These are phyloP conservation scores for Anastatica hierochuntica DNA, from an alignment of 345 rosid species.

Conservation along the genomic window DNA sequence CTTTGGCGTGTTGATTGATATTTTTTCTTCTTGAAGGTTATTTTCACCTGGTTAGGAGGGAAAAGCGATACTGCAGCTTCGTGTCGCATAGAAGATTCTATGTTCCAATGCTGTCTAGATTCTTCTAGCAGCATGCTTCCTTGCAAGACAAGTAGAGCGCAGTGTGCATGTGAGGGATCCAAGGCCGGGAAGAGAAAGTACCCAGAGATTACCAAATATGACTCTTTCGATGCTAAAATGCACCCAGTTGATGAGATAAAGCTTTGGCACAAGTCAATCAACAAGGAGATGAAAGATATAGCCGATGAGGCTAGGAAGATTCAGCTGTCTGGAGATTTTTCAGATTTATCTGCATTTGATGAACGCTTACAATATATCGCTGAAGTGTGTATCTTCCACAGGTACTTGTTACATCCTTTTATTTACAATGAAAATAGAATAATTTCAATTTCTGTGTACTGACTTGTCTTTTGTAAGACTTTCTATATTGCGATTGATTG, in stretches of 20 bases:
- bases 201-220: constrained; percentile 34
- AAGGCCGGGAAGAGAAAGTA: constrained; percentile 66
- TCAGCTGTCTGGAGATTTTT: constrained; percentile 65
- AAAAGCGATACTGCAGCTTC: constrained; percentile 21
- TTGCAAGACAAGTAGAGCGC: constrained; percentile 28
- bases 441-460: not conserved
- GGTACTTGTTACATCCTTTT: constrained; percentile 35
- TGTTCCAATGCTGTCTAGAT: constrained; percentile 26
- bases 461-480: not conserved
- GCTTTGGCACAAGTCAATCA: constrained; percentile 87
- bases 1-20: constrained; percentile 10
- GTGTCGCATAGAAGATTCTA: constrained; percentile 27
- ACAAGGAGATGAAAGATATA: constrained; percentile 64
- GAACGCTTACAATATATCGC: constrained; percentile 80
- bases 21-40: constrained; percentile 37
- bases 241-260: constrained; percentile 78
- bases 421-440: not conserved
- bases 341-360: constrained; percentile 59
- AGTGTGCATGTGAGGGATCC: constrained; percentile 43
- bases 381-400: constrained; percentile 86
- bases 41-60: constrained; percentile 73
- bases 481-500: not conserved
- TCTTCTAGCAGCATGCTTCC: constrained; percentile 29
- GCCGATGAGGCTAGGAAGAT: constrained; percentile 79
- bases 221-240: constrained; percentile 25